Evolutionary conservation across 208 protist genomes (phyloP).

Genomic region (Leishmania mexicana): DNA sequence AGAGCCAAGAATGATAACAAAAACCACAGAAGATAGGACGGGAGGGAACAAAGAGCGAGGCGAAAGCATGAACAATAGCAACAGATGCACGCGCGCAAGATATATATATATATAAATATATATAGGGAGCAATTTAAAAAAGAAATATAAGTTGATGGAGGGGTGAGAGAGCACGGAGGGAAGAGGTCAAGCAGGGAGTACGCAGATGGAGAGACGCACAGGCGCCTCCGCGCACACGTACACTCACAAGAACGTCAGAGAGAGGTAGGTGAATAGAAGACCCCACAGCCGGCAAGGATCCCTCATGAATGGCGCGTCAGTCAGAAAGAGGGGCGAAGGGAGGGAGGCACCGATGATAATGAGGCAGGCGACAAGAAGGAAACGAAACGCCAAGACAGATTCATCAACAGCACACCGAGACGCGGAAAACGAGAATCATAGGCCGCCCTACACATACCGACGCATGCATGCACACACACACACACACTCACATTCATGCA

Average conservation of each 20-base stretch:
- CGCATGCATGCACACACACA: neutral
- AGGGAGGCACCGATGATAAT: neutral
- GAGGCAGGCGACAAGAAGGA: neutral
- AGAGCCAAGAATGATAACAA: neutral
- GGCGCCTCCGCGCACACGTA: neutral
- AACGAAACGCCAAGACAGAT: neutral
- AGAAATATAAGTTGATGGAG: neutral
- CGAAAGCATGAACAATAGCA: neutral
- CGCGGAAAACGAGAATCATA: neutral
- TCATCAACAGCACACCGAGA: neutral
- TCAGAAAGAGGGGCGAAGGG: neutral
- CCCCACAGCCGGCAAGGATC: neutral
- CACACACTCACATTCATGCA: neutral
- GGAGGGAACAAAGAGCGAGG: neutral
- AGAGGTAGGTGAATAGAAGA: constrained; percentile 2
- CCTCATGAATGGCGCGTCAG: neutral
- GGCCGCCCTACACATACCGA: neutral
- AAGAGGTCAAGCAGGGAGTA: neutral
- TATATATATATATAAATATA: neutral
- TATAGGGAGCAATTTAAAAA: neutral
- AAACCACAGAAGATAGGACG: neutral
- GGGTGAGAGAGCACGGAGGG: neutral
- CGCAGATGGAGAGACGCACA: neutral
- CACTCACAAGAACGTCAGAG: neutral
- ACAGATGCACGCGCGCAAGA: neutral